phyloP scores from a whole-genome alignment of 805 yeast genomes.

The Spathaspora gorwiae region DNA sequence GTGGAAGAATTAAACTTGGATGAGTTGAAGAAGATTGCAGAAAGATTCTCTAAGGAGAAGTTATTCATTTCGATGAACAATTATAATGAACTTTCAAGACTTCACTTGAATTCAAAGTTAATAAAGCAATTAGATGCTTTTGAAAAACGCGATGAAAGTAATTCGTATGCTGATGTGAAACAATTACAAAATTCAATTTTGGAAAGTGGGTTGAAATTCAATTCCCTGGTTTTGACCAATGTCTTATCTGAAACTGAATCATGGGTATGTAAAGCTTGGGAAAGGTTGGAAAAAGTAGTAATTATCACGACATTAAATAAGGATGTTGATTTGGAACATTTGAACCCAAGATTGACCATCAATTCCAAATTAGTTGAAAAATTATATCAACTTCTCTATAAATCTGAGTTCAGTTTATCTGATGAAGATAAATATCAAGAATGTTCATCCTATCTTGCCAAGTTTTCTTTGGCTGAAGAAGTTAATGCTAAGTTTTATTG shows the following conservation, averaged over 20 bases:
- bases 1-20: conserved; percentile 10
- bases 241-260: conserved; percentile 15
- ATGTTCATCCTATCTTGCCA: conserved; percentile 20
- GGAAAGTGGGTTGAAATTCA: conserved; percentile 18
- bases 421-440: conserved; percentile 22
- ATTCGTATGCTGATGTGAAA: conserved; percentile 18
- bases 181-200: conserved; percentile 18
- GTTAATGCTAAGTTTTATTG: conserved; percentile 40
- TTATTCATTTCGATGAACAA: conserved; percentile 19
- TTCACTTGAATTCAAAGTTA: conserved; percentile 17
- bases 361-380: conserved; percentile 17
- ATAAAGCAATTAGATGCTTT: conserved; percentile 13
- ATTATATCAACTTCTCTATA: conserved; percentile 15
- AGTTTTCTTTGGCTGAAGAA: conserved; percentile 7
- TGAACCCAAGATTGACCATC: conserved; percentile 16
- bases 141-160: neutral
- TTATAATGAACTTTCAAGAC: conserved; percentile 24
- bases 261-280: conserved; percentile 19
- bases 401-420: conserved; percentile 22
- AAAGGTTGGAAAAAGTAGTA: conserved; percentile 10
- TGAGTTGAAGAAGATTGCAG: conserved; percentile 17
- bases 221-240: conserved; percentile 9
- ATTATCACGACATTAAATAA: conserved; percentile 16
- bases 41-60: conserved; percentile 17
- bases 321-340: conserved; percentile 11